Base-by-base conservation (phyloP, 2,329 filamentous ascomycete species). In the Aspergillus novoparasiticus region DNA sequence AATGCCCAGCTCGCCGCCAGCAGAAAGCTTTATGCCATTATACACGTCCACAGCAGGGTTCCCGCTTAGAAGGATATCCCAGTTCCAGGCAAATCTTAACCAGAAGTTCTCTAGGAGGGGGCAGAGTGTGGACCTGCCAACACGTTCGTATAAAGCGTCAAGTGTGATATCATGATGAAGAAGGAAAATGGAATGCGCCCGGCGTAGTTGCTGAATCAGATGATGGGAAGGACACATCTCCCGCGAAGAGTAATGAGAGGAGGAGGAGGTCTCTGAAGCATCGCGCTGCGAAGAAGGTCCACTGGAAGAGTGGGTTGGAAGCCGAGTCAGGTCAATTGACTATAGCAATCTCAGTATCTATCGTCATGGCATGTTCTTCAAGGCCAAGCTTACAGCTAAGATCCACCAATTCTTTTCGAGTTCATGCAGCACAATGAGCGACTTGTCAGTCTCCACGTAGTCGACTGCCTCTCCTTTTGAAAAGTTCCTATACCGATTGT, bases 321-420 rank as follows among this genome's bases (percentile, higher is more conserved):
- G 82, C 63, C 89, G 89, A 30, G 92, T 97, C 43, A 97, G 83
- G 74, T 95, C 90, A 74, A 97, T 87, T 55, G 90, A 92, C 89
- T 93, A 63, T 57, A 54, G 71, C 68, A 34, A 62, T 62, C 57
- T 68, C 46, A 70, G 64, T 50, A 57, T 58, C 45, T 16, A 53
- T 32, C 34, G 50, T 14, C 34, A 55, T 54, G 26, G 28, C 11
- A 12, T 23, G 41, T 34, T 34, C 28, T 28, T 53, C 55, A 32
- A 36, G n/a, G 59, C 23, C 30, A 64, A 34, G 80, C 91, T 74
- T 83, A 96, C 93, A 65, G 93, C 94, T 64, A 98, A 82, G 66
- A 98, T 89, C 96, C 96, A 99, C 95, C 95, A 99, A 34, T 91
- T 91, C 19, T 86, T 82, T 77, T 99, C 94, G 67, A 99, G 80